These are phyloP conservation scores for Ceratocystis destructans DNA, from an alignment of 2,329 filamentous ascomycete species.

Conservation along the genomic window DNA sequence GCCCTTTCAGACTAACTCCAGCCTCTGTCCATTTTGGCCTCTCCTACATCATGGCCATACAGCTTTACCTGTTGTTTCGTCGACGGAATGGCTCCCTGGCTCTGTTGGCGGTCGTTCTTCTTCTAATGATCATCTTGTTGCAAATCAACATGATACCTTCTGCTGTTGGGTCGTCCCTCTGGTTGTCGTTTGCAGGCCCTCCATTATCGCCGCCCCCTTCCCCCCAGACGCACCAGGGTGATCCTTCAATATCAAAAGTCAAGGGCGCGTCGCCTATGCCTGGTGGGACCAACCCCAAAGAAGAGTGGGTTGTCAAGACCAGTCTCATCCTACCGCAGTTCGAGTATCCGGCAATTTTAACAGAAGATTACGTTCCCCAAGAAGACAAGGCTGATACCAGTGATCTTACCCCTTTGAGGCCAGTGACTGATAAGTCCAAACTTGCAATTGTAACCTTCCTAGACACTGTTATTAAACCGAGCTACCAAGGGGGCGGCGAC, in stretches of 20 bases:
- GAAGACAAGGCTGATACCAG: not conserved
- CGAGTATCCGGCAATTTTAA: constrained; percentile 15
- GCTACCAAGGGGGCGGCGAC: constrained; percentile 11
- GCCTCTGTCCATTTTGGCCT: not conserved
- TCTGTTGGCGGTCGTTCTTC: not conserved
- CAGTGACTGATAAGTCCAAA: constrained; percentile 15
- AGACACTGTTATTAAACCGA: constrained; percentile 23
- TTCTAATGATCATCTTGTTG: not conserved
- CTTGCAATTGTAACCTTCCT: constrained; percentile 30
- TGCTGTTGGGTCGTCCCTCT: not conserved
- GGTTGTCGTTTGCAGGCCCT: not conserved
- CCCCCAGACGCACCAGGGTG: not conserved
- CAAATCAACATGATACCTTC: not conserved
- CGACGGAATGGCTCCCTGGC: constrained; percentile 2
- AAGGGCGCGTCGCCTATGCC: not conserved
- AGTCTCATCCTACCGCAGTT: constrained; percentile 13
- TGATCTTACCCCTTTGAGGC: not conserved
- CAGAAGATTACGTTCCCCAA: not conserved
- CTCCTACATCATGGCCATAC: not conserved
- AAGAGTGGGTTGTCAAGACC: not conserved
- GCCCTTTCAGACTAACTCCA: not conserved
- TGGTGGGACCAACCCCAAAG: not conserved
- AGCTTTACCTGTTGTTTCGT: not conserved
- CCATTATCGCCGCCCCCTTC: not conserved
- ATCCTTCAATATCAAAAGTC: constrained; percentile 7